Conservation (phyloP, 2,329 filamentous ascomycete genomes). For the Lasiodiplodia sp. region DNA sequence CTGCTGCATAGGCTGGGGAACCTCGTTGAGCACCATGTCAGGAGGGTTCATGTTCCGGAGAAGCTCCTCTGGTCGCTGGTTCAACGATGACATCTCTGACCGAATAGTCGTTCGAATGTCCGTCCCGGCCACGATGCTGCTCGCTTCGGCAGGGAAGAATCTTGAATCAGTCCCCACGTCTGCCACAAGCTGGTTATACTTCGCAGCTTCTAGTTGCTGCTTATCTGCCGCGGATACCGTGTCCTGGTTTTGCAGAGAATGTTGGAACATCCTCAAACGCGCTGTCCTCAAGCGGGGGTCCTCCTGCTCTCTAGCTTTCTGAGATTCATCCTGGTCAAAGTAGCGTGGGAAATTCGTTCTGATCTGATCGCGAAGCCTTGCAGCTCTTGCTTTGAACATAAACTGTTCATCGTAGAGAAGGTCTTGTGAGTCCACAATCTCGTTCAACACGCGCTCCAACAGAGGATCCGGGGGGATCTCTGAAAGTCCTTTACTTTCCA, state of each 20-base stretch:
- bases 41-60: constrained; percentile 18
- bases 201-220: not conserved
- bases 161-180: constrained; percentile 5
- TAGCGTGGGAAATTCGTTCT: not conserved
- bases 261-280: constrained; percentile 8
- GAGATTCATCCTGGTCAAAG: constrained; percentile 3
- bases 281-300: not conserved
- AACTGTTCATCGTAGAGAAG: constrained; percentile 18
- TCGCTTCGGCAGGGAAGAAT: constrained; percentile 5
- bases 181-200: constrained; percentile 5
- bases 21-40: constrained; percentile 1
- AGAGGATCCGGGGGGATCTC: constrained; percentile 10
- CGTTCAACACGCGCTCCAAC: constrained; percentile 4
- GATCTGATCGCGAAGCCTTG: not conserved
- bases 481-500: constrained; percentile 6
- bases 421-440: constrained; percentile 2
- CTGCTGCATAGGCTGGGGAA: constrained; percentile 4
- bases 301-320: constrained; percentile 1
- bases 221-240: not conserved
- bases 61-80: constrained; percentile 15
- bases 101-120: constrained; percentile 12
- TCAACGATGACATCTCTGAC: constrained; percentile 8
- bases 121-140: not conserved
- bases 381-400: constrained; percentile 14
- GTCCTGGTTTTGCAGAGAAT: constrained; percentile 1